phyloP scores from a whole-genome alignment of 2,329 filamentous ascomycete species.

The Exophiala bonariae region DNA sequence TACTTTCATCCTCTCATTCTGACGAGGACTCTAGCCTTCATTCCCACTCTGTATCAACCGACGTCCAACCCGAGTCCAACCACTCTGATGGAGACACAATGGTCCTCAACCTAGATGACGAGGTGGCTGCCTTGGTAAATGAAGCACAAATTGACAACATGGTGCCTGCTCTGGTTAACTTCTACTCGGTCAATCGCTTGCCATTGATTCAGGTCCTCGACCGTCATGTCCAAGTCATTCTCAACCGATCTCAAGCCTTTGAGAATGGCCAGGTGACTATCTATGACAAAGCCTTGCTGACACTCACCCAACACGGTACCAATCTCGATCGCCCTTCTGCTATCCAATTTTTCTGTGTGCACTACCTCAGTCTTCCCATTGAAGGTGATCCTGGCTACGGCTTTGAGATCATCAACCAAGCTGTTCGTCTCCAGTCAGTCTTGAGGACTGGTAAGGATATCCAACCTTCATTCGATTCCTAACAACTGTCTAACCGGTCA shows the following conservation, averaged over 20 bases:
- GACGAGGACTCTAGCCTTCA: too few relatives aligned
- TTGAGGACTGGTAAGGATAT: conserved; percentile 11
- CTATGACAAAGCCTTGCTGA: conserved; percentile 41
- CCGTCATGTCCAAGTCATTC: conserved; percentile 37
- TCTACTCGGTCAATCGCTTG: too few relatives aligned
- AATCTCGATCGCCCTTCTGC: conserved; percentile 33
- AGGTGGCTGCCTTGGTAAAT: too few relatives aligned
- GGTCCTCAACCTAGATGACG: too few relatives aligned
- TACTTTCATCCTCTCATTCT: too few relatives aligned
- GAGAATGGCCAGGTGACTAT: conserved; percentile 40
- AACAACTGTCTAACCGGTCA: too few relatives aligned
- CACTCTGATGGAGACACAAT: too few relatives aligned
- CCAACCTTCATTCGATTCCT: too few relatives aligned
- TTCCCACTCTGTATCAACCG: too few relatives aligned
- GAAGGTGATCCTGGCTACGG: conserved; percentile 21
- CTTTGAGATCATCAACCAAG: conserved; percentile 30
- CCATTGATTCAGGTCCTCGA: conserved; percentile 26
- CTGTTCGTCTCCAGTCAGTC: conserved; percentile 3
- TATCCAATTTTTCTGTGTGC: conserved; percentile 39
- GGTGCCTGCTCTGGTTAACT: too few relatives aligned
- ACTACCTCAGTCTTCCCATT: conserved; percentile 37
- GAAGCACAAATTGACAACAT: too few relatives aligned
- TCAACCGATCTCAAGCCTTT: conserved; percentile 35
- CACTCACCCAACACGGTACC: conserved; percentile 35
- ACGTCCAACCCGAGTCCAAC: too few relatives aligned